These are phyloP conservation scores for Ophiosphaerella herpotricha DNA, from an alignment of 2,329 filamentous ascomycete genomes.

Conservation along the genomic window DNA sequence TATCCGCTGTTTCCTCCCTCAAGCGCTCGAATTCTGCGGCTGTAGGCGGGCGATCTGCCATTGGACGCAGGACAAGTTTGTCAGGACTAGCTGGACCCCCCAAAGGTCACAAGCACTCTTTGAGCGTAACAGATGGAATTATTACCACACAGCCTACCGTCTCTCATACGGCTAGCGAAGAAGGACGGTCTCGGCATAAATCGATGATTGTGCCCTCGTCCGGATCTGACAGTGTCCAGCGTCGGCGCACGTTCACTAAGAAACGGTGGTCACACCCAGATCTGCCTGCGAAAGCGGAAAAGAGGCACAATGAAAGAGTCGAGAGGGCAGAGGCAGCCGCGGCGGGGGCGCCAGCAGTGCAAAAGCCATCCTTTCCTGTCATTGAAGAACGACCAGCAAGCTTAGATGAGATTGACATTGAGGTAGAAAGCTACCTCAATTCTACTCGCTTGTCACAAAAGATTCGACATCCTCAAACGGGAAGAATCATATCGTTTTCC, in stretches of 20 bases:
- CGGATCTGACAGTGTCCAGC: constrained; percentile 34
- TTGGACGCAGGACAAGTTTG: constrained; percentile 27
- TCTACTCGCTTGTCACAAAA: constrained; percentile 86
- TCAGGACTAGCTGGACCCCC: constrained; percentile 28
- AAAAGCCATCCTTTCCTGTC: constrained; percentile 50
- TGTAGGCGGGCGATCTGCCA: constrained; percentile 39
- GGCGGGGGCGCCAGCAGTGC: constrained; percentile 24
- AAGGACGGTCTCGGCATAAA: constrained; percentile 31
- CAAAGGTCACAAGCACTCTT: constrained; percentile 30
- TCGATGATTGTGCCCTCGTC: constrained; percentile 32
- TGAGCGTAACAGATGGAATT: constrained; percentile 29
- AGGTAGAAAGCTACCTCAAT: constrained; percentile 81
- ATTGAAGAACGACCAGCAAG: constrained; percentile 76
- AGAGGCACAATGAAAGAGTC: constrained; percentile 40
- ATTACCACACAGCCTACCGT: constrained; percentile 20
- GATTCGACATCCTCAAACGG: constrained; percentile 82
- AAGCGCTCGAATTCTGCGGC: constrained; percentile 35
- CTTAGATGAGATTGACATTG: constrained; percentile 84
- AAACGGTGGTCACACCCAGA: constrained; percentile 49
- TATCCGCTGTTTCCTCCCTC: constrained; percentile 23
- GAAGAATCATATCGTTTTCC: constrained; percentile 89
- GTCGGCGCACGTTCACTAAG: constrained; percentile 39
- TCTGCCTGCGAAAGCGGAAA: constrained; percentile 45
- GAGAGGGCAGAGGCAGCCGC: constrained; percentile 30
- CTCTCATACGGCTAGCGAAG: constrained; percentile 37